Evolutionary conservation across 768 basidiomycete genomes (phyloP).

Genomic region (Holtermannia corniformis): DNA sequence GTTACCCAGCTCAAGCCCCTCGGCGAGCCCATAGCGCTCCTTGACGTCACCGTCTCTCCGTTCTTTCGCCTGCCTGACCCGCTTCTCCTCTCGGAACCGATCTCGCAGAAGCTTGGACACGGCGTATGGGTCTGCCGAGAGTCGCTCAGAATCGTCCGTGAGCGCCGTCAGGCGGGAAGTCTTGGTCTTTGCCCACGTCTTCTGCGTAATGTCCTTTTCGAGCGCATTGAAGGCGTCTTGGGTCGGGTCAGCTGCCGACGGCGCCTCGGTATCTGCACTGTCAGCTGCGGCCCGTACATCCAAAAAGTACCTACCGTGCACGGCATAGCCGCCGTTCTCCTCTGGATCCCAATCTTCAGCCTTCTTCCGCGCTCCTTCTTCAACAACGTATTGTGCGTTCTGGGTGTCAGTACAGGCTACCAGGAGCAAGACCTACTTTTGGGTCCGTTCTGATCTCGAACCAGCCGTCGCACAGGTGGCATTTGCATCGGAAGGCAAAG

Average conservation of each 20-base stretch:
- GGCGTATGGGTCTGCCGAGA: slow-evolving; percentile 75
- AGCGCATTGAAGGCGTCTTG: slow-evolving; percentile 76
- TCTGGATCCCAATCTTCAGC: slow-evolving; percentile 95
- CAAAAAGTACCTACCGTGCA: slow-evolving; percentile 54
- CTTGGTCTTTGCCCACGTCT: slow-evolving; percentile 60
- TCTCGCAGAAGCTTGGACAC: slow-evolving; percentile 67
- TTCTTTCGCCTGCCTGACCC: slow-evolving; percentile 59
- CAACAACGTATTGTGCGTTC: slow-evolving; percentile 93
- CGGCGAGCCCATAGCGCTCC: slow-evolving; percentile 66
- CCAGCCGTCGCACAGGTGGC: slow-evolving; percentile 91
- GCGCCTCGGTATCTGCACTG: slow-evolving; percentile 56
- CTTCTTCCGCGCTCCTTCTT: slow-evolving; percentile 85
- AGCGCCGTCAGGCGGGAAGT: slow-evolving; percentile 73
- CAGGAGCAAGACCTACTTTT: slow-evolving; percentile 52
- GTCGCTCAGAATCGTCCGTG: slow-evolving; percentile 63
- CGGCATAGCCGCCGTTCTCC: slow-evolving; percentile 85
- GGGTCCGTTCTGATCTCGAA: slow-evolving; percentile 98
- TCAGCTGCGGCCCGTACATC: neutral
- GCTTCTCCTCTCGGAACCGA: slow-evolving; percentile 79
- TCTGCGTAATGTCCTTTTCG: slow-evolving; percentile 78
- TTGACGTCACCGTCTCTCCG: slow-evolving; percentile 62
- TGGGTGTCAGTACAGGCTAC: slow-evolving; percentile 33
- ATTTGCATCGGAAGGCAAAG: slow-evolving; percentile 93
- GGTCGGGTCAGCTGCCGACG: slow-evolving; percentile 46
- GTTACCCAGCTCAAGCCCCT: slow-evolving; percentile 52